Conservation (phyloP, 768 basidiomycete genomes). For the Russula brevipes region DNA sequence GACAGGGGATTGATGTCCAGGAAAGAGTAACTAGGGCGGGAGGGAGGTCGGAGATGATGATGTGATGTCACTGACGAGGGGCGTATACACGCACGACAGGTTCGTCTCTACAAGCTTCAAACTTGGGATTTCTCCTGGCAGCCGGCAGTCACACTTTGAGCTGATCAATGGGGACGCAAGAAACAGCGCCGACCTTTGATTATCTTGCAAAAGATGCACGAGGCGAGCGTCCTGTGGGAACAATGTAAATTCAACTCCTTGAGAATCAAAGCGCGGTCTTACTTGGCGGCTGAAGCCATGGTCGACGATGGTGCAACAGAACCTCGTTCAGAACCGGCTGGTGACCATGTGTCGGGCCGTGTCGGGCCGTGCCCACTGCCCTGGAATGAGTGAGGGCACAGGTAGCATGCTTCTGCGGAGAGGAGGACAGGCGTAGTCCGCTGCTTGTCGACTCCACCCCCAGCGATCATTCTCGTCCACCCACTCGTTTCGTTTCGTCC, state of each 20-base stretch:
- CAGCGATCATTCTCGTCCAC: background rate
- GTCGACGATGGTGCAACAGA: no score
- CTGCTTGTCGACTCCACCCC: no score
- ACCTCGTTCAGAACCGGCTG: no score
- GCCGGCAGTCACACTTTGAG: background rate
- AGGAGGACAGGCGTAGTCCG: background rate
- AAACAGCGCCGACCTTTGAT: conserved; percentile 58
- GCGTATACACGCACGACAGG: conserved; percentile 46
- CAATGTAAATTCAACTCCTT: no score
- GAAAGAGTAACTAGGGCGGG: conserved; percentile 63
- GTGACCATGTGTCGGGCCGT: no score
- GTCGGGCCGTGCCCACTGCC: no score
- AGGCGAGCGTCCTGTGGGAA: conserved; percentile 29
- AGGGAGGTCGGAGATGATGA: background rate
- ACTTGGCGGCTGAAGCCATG: no score
- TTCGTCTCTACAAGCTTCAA: conserved; percentile 79
- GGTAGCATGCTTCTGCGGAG: no score
- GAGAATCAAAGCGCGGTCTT: no score
- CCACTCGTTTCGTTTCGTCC: background rate
- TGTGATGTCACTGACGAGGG: background rate
- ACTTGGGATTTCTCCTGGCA: conserved; percentile 80
- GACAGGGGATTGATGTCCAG: conserved; percentile 89
- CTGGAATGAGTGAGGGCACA: no score
- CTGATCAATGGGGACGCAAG: background rate
- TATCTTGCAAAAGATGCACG: conserved; percentile 94